These are phyloP conservation scores for Hypoxylon lienhwacheense DNA, from an alignment of 495 filamentous ascomycete genomes.

Conservation along the genomic window DNA sequence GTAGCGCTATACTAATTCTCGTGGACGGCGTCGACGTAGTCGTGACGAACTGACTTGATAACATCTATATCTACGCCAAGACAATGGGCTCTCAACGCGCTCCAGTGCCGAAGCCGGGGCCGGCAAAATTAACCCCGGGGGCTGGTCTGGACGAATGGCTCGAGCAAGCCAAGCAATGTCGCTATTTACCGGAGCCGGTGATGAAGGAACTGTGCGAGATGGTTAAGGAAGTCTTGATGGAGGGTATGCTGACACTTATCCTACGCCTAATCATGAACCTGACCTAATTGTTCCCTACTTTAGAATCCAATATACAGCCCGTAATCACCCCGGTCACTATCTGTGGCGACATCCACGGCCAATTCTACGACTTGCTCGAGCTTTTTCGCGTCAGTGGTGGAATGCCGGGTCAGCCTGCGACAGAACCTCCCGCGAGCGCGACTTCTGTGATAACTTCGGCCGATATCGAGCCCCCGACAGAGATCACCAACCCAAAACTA, in stretches of 20 bases:
- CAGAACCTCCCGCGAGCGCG: constrained; percentile 63
- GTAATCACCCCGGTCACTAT: constrained; percentile 96
- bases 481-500: constrained; percentile 80
- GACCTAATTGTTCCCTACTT: constrained; percentile 4
- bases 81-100: constrained; percentile 30
- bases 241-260: constrained; percentile 60
- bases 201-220: constrained; percentile 99
- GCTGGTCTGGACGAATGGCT: constrained; percentile 96
- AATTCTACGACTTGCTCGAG: constrained; percentile 98
- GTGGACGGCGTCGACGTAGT: background rate
- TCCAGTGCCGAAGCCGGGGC: constrained; percentile 79
- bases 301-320: constrained; percentile 97
- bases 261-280: background rate
- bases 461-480: constrained; percentile 83
- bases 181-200: constrained; percentile 89
- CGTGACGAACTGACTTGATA: background rate
- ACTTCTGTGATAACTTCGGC: constrained; percentile 74
- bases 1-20: background rate
- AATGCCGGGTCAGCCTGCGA: constrained; percentile 78
- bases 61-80: background rate
- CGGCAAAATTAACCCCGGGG: constrained; percentile 76
- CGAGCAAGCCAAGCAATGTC: constrained; percentile 90
- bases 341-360: constrained; percentile 97
- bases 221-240: constrained; percentile 97
- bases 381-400: constrained; percentile 95